A percentile compares a stretch with the other conserved stretches of the same genome.
Evolutionary conservation across 257 asterid genomes (phyloP).

Genomic region (Solanum corneliomulleri): DNA sequence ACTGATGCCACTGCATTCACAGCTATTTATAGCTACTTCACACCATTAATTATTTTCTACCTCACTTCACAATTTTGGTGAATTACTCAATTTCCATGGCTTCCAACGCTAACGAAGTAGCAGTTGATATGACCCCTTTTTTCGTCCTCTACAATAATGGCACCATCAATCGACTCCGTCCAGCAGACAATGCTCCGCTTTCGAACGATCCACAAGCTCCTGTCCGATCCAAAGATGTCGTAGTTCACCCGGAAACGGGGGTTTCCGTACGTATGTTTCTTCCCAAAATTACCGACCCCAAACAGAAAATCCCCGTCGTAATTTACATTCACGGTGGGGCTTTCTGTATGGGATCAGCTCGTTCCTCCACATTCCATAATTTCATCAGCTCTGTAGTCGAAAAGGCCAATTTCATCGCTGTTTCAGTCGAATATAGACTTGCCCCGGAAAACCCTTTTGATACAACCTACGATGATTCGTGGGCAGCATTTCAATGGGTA

Average conservation of each 20-base stretch:
- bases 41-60: background rate
- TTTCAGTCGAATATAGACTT: conserved; percentile 49
- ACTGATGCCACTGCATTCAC: background rate
- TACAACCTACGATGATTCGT: conserved; percentile 52
- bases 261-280: conserved; percentile 37
- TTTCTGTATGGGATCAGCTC: conserved; percentile 40
- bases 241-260: conserved; percentile 26
- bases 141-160: conserved; percentile 34
- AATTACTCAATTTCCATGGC: conserved; percentile 8
- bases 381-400: conserved; percentile 23
- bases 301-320: conserved; percentile 30
- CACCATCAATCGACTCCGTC: conserved; percentile 13
- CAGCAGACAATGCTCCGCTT: conserved; percentile 3
- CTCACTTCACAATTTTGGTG: background rate
- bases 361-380: conserved; percentile 15
- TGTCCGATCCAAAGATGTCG: conserved; percentile 41
- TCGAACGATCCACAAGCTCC: conserved; percentile 27
- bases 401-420: conserved; percentile 25
- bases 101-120: conserved; percentile 16
- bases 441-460: conserved; percentile 60
- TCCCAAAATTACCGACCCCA: conserved; percentile 19
- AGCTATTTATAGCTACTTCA: background rate
- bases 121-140: conserved; percentile 22
- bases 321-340: conserved; percentile 63
- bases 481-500: conserved; percentile 59